A percentile compares a stretch with the other conserved stretches of the same genome.
These are phyloP conservation scores for Babesia sp. DNA, from an alignment of 169 alveolate species.

Conservation along the genomic window DNA sequence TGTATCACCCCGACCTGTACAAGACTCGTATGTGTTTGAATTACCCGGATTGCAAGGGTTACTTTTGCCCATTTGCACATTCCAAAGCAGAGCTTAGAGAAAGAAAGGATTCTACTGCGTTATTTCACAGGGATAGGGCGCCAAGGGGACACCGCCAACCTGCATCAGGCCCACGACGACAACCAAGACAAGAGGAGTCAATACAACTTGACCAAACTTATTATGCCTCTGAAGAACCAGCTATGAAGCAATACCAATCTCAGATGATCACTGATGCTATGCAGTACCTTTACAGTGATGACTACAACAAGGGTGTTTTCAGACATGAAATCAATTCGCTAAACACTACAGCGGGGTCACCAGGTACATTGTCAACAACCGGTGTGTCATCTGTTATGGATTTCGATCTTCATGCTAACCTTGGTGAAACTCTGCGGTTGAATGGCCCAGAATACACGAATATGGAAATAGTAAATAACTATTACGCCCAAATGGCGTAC, in stretches of 20 bases:
- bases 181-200: not conserved
- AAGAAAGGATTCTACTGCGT: not conserved
- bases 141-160: not conserved
- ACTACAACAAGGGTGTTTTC: not conserved
- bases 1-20: slow-evolving; percentile 88
- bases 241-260: not conserved
- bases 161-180: too few species aligned
- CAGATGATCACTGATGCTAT: not conserved
- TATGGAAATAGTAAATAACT: not conserved
- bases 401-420: not conserved
- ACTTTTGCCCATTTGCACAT: slow-evolving; percentile 87
- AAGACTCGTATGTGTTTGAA: slow-evolving; percentile 83
- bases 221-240: not conserved
- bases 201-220: not conserved
- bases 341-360: slow-evolving; percentile 17
- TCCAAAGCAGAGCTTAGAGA: slow-evolving; percentile 79
- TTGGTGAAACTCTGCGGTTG: not conserved
- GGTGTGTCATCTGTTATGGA: not conserved
- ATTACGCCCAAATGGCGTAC: not conserved
- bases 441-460: slow-evolving; percentile 2
- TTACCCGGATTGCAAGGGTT: slow-evolving; percentile 81
- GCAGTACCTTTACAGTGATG: not conserved
- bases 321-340: slow-evolving; percentile 16
- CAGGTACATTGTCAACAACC: slow-evolving; percentile 2
- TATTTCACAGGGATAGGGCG: not conserved